Base-by-base conservation (phyloP, 306 rosid species). In the Quercus ilex region DNA sequence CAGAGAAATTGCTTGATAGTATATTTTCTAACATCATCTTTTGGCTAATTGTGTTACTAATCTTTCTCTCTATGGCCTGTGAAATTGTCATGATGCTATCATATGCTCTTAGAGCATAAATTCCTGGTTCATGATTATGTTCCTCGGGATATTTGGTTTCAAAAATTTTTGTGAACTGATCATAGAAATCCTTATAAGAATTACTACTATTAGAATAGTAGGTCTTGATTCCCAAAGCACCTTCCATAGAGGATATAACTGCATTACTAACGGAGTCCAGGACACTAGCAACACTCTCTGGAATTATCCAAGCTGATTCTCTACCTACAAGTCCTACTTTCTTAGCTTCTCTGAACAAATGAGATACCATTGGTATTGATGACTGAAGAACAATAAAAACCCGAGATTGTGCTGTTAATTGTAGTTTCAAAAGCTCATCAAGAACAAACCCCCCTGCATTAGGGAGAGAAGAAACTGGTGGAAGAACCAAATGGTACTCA, bases 181-280 rank as follows among this genome's bases (percentile, higher is more conserved):
- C 55, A 74, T 83, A 81, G 25, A 89, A 89, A 59, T 76, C 57
- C 35, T 33, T 67, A 80, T 84, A 89, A 67, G 90, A 74, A 57
- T 10, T 67, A 57, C 74, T 81, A 21, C 7, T 41, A 69, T 67
- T 86, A 25, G 77, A 55, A 77, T 90, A 85, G 81, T 85, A 64
- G 9, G 77, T 86, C 85, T 83, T 90, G 84, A 90, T 88, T 81
- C 96, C 97, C 59, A 90, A 78, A 55, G 91, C 83, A 67, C 93
- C 97, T 79, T 83, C 80, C 93, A 89, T 89, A 21, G 76, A 77
- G 74, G 91, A 86, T 38, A 85, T 81, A 14, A 76, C 74, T 10
- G 88, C 41, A 72, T 77, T 81, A 26, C 81, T 79, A 71, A 84
- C 77, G 14, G 81, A 82, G 79, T 85, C 89, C n/a, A 92, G 69